Evolutionary conservation across 345 rosid genomes (phyloP).

Genomic region (Brassica nigra): DNA sequence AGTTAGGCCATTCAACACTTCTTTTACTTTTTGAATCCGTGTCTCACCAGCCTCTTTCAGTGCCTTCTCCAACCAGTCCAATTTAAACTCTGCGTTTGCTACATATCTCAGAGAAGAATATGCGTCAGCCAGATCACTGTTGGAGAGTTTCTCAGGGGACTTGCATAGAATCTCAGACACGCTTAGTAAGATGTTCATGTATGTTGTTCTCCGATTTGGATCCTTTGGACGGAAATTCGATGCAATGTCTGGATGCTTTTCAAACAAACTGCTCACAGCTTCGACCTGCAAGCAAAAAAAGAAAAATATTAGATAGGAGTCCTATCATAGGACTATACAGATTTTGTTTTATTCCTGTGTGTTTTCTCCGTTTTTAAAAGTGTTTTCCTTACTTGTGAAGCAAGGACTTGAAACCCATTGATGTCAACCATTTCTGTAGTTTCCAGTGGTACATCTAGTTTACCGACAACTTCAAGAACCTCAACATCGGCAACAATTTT

Average conservation of each 20-base stretch:
- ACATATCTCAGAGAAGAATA: neutral
- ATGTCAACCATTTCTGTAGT: neutral
- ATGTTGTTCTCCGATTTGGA: neutral
- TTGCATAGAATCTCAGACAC: neutral
- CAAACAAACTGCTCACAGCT: neutral
- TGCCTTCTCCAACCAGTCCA: constrained; percentile 23
- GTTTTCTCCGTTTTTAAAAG: neutral
- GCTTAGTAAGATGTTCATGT: neutral
- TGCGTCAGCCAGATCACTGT: constrained; percentile 2
- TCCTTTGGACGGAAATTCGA: neutral
- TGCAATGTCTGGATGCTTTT: neutral
- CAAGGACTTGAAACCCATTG: neutral
- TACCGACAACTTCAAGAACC: neutral
- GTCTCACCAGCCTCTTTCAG: neutral
- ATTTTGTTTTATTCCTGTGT: neutral
- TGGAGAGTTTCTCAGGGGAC: neutral
- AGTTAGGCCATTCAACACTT: neutral
- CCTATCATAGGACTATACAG: too few relatives aligned
- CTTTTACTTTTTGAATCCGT: neutral
- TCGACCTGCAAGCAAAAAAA: neutral
- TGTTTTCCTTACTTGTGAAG: neutral
- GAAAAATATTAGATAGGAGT: too few relatives aligned
- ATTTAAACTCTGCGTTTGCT: neutral
- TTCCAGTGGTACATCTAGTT: neutral
- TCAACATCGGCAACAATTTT: neutral